Percentiles rank a stretch among this genome's conserved stretches.
These are phyloP conservation scores for Rhamnella rubrinervis DNA, from an alignment of 331 rosid genomes.

Conservation along the genomic window DNA sequence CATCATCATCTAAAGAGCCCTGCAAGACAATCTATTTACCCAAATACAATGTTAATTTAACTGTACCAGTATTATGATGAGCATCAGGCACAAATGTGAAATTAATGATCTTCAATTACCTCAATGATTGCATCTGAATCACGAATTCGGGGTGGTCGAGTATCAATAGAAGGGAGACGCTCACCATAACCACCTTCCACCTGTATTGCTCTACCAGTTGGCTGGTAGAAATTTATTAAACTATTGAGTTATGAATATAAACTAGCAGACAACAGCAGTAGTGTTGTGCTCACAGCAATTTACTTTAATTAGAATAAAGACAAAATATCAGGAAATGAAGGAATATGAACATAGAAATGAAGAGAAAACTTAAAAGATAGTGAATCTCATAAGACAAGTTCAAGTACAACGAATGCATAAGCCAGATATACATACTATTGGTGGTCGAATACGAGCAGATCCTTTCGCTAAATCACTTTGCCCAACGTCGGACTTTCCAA, in stretches of 20 bases:
- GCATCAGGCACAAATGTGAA: conserved; percentile 6
- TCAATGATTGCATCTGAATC: conserved; percentile 97
- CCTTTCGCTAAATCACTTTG: conserved; percentile 64
- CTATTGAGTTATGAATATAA: conserved; percentile 16
- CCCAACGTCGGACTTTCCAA: conserved; percentile 53
- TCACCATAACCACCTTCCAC: conserved; percentile 98
- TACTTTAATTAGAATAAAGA: not conserved
- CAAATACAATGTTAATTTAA: conserved; percentile 31
- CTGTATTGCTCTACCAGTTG: conserved; percentile 98
- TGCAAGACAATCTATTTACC: conserved; percentile 85
- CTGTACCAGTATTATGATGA: conserved; percentile 8
- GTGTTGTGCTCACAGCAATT: not conserved
- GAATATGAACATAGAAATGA: conserved; percentile 1
- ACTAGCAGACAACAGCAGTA: not conserved
- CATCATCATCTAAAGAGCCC: conserved; percentile 77
- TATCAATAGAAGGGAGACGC: conserved; percentile 95
- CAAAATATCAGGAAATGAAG: not conserved
- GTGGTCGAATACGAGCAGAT: conserved; percentile 71
- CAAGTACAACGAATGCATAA: not conserved
- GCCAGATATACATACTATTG: conserved; percentile 53
- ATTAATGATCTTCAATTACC: conserved; percentile 46
- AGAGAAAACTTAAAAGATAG: not conserved
- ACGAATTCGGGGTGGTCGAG: conserved; percentile 90
- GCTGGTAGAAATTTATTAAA: conserved; percentile 52
- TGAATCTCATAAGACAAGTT: not conserved